Conservation (phyloP, 306 rosid species). For the Cucumis sativus region Cucumber_9930_V3 NC_026657.2:31026001-31026500, state of each 20-base stretch:
- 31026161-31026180: conserved; percentile 64
- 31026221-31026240: not conserved
- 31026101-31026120: conserved; percentile 57
- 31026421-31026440: not conserved
- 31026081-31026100: conserved; percentile 44
- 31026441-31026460: not conserved
- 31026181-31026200: conserved; percentile 33
- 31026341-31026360: not conserved
- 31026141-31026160: conserved; percentile 53
- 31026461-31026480: not conserved
- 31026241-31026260: not conserved
- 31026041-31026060: not conserved
- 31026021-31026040: not conserved
- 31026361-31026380: too few species aligned
- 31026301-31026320: too few species aligned
- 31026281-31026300: too few species aligned
- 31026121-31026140: conserved; percentile 48
- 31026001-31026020: not conserved
- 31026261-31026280: too few species aligned
- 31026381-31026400: not conserved
- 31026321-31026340: not conserved
- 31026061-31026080: not conserved
- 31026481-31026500: conserved; percentile 58
- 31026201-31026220: conserved; percentile 27
- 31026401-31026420: not conserved